Evolutionary conservation across 495 filamentous ascomycete genomes (phyloP).

Genomic region (Tuber borchii): DNA sequence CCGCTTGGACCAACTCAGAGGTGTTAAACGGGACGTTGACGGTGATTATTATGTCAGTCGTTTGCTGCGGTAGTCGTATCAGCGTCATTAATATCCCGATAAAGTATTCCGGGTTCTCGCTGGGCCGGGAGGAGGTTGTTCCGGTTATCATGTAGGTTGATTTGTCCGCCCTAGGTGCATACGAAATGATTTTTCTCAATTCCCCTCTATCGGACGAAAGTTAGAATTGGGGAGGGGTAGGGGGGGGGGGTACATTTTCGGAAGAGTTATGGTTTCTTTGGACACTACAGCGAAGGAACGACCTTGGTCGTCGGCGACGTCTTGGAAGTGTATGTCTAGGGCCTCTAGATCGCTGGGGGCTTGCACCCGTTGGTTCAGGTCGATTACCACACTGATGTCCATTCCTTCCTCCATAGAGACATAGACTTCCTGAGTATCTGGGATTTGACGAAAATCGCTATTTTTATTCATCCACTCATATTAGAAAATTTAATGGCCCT

Average conservation of each 20-base stretch:
- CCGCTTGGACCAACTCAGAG: constrained; percentile 57
- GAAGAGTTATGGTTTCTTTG: constrained; percentile 18
- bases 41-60: constrained; percentile 79
- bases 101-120: constrained; percentile 43
- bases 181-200: not conserved
- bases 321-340: constrained; percentile 58
- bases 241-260: constrained; percentile 14
- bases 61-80: constrained; percentile 64
- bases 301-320: constrained; percentile 50
- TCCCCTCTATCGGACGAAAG: constrained; percentile 5
- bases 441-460: constrained; percentile 78
- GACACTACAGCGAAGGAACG: constrained; percentile 20
- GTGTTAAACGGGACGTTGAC: constrained; percentile 80
- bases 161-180: constrained; percentile 44
- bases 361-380: constrained; percentile 69
- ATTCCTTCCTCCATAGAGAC: constrained; percentile 67
- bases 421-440: constrained; percentile 91
- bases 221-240: constrained; percentile 20
- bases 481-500: not conserved
- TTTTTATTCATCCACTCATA: not conserved
- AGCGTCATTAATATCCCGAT: constrained; percentile 62
- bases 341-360: constrained; percentile 45
- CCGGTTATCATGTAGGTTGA: constrained; percentile 37
- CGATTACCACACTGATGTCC: constrained; percentile 74
- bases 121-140: constrained; percentile 30